Base-by-base conservation (phyloP, 2,329 filamentous ascomycete species). In the Lachnellula willkommii region DNA sequence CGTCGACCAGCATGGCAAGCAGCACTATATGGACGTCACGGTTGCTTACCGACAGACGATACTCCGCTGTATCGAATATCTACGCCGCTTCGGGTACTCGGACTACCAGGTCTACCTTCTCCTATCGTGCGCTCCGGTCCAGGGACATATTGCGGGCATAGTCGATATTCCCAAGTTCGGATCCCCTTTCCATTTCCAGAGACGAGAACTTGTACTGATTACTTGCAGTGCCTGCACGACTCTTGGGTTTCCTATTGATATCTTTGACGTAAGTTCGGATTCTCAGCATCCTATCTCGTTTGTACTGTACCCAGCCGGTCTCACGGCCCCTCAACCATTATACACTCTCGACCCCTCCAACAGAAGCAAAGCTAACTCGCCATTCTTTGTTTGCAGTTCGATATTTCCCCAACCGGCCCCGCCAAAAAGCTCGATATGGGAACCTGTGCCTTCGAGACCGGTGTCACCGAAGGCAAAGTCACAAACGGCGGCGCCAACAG, bases 141-240 rank as follows among this genome's bases (percentile, higher is more conserved):
- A 95, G 70, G 92, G 92, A 0, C 89, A 95, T 68, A 82, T 96
- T 51, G 92, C 90, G 1, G 91, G 92, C 0, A 88, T 96, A 55
- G 91, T 95, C 8, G 90, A 95, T 71, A 89, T 95, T 49, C 91
- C 91, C 0, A 95, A 96, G 66, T 66, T 47, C 45, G 32, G 5
- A 37, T 26, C 17, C 15, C n/a, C 26, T 15, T n/a, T 15, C 37
- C 14, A n/a, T 26, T n/a, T 15, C 42, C 14, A n/a, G 20, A 39
- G 14, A 40, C 5, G 2, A 15, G 22, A 32, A 8, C 24, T 4
- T 2, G 1, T 17, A 5, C 40, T 60, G 46, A 59, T 48, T 47
- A 17, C 2, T 11, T 46, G 1, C 6, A 64, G 57, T 17, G 89
- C 88, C 0, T 96, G 92, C 68, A 95, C 91, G 4, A 96, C 92